Conservation (phyloP, 129 eudicot species). For the Centella asiatica region DNA sequence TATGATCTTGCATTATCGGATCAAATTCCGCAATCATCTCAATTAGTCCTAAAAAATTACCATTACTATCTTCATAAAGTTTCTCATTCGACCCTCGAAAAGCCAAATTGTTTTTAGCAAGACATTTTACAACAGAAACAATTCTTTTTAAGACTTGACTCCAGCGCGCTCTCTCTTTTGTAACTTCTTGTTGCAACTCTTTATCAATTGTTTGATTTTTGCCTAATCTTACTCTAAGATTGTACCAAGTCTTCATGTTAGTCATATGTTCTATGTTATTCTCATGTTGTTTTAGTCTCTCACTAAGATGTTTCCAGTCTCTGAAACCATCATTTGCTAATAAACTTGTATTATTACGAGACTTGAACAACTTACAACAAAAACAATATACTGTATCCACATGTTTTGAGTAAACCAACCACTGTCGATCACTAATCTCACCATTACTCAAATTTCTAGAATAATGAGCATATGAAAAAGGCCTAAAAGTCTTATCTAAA, state of each 20-base stretch:
- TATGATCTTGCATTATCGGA: slow-evolving; percentile 7
- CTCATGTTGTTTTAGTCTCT: slow-evolving; percentile 3
- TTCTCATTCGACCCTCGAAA: not conserved
- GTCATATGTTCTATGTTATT: not conserved
- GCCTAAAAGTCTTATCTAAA: not conserved
- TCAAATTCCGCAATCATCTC: slow-evolving; percentile 12
- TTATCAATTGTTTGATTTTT: not conserved
- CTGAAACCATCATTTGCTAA: slow-evolving; percentile 1
- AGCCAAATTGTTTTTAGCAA: not conserved
- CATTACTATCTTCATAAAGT: slow-evolving; percentile 8
- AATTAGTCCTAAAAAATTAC: not conserved
- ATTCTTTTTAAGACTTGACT: not conserved
- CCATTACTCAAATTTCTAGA: not conserved
- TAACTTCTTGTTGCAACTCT: not conserved
- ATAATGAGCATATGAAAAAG: not conserved
- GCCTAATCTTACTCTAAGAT: not conserved
- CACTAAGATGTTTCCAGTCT: slow-evolving; percentile 3
- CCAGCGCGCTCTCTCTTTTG: not conserved
- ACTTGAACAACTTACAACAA: not conserved
- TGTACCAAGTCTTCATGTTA: not conserved
- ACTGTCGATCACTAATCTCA: not conserved
- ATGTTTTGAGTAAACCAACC: slow-evolving; percentile 2
- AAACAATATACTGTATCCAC: slow-evolving; percentile 1
- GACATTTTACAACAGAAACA: not conserved
- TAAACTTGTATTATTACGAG: not conserved